phyloP scores from a whole-genome alignment of 768 basidiomycete species.

The Lentinula lateritia region DNA sequence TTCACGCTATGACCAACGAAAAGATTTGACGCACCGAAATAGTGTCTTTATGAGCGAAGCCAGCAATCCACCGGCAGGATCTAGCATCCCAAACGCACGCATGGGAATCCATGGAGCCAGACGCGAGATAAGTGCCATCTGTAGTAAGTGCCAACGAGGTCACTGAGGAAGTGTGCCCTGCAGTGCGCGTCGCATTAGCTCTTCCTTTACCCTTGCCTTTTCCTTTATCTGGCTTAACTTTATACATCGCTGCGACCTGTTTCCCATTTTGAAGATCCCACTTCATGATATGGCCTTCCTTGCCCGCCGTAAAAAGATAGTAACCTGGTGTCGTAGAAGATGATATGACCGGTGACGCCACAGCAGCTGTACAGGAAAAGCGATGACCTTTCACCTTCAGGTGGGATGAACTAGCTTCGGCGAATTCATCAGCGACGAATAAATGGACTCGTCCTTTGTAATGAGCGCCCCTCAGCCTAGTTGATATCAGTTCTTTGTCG shows the following conservation, averaged over 20 bases:
- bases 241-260: constrained; percentile 54
- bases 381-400: constrained; percentile 71
- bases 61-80: constrained; percentile 70
- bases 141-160: constrained; percentile 77
- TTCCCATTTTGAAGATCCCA: constrained; percentile 72
- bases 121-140: constrained; percentile 82
- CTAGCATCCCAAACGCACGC: constrained; percentile 85
- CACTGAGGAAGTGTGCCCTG: constrained; percentile 87
- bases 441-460: constrained; percentile 85
- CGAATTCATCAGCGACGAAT: constrained; percentile 69
- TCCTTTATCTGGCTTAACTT: constrained; percentile 44
- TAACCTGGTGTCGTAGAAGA: constrained; percentile 37
- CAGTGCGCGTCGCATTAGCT: constrained; percentile 34
- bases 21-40: constrained; percentile 26
- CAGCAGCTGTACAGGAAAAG: constrained; percentile 76
- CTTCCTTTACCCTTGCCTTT: constrained; percentile 58
- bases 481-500: constrained; percentile 87
- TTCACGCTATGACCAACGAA: neutral
- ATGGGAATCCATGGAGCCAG: constrained; percentile 78
- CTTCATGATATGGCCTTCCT: constrained; percentile 86
- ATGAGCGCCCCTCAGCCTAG: constrained; percentile 84
- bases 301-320: constrained; percentile 83
- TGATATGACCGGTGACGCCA: constrained; percentile 46
- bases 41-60: constrained; percentile 52
- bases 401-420: constrained; percentile 35